phyloP scores from a whole-genome alignment of 257 asterid genomes.

The Solanum sitiens region DNA sequence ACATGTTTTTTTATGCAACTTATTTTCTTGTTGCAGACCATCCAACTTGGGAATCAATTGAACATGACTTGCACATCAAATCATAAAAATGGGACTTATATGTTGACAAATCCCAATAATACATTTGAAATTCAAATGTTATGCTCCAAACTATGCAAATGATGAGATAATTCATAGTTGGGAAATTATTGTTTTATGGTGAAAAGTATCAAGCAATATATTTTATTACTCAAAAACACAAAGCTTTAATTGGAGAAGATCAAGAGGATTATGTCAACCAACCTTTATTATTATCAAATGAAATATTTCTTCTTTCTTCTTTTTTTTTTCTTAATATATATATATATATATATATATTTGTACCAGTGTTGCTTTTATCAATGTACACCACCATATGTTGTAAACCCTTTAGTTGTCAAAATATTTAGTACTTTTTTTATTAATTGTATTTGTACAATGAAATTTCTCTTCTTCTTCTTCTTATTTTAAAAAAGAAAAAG shows the following conservation, averaged over 20 bases:
- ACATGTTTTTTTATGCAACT: background rate
- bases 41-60: constrained; percentile 26
- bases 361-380: background rate
- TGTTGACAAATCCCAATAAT: constrained; percentile 9
- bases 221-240: no score
- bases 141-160: constrained; percentile 53
- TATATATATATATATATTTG: background rate
- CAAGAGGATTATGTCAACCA: background rate
- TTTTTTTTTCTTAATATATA: background rate
- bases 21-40: constrained; percentile 28
- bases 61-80: constrained; percentile 52
- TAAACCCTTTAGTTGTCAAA: background rate
- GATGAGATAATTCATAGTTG: constrained; percentile 13
- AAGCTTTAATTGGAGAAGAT: background rate
- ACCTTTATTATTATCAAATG: background rate
- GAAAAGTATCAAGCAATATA: background rate
- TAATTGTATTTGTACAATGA: background rate
- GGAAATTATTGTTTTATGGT: background rate
- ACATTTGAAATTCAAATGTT: constrained; percentile 36
- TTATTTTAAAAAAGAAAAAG: no score
- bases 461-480: background rate
- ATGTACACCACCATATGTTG: background rate
- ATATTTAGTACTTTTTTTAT: background rate
- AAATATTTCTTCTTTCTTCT: no score
- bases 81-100: constrained; percentile 34